phyloP scores from a whole-genome alignment of 371 early-diverging fungal species.

The Edhazardia aedis region DNA sequence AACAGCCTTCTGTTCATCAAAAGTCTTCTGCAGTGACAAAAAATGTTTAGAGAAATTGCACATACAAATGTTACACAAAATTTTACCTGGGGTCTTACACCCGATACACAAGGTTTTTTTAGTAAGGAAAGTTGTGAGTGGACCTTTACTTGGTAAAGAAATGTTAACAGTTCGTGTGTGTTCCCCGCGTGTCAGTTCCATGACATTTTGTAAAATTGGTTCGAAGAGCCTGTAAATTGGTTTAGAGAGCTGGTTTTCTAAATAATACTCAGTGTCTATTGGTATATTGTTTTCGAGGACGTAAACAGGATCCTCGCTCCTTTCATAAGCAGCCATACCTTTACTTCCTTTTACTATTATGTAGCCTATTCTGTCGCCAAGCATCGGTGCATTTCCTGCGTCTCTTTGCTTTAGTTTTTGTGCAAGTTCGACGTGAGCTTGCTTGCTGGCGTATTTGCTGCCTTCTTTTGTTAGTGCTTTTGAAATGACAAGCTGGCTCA shows the following conservation, averaged over 20 bases:
- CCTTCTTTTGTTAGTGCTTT: slow-evolving; percentile 76
- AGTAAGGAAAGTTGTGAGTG: slow-evolving; percentile 71
- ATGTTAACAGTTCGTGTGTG: slow-evolving; percentile 65
- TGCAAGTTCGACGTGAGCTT: slow-evolving; percentile 84
- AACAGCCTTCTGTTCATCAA: slow-evolving; percentile 56
- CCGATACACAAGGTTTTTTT: slow-evolving; percentile 69
- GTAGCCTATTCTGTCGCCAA: slow-evolving; percentile 97
- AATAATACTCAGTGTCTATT: slow-evolving; percentile 88
- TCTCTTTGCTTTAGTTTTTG: slow-evolving; percentile 84
- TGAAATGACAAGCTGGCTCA: slow-evolving; percentile 84
- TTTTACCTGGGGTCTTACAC: slow-evolving; percentile 64
- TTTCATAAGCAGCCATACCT: slow-evolving; percentile 70
- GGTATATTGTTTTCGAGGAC: slow-evolving; percentile 91
- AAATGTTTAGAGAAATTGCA: slow-evolving; percentile 59
- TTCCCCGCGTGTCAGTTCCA: slow-evolving; percentile 55
- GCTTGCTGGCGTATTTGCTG: slow-evolving; percentile 71
- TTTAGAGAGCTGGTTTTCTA: slow-evolving; percentile 87
- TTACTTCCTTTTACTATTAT: slow-evolving; percentile 75
- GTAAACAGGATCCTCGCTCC: slow-evolving; percentile 91
- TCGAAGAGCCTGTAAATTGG: slow-evolving; percentile 88
- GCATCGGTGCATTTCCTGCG: slow-evolving; percentile 68
- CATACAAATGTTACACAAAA: slow-evolving; percentile 50
- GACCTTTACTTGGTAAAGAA: slow-evolving; percentile 64
- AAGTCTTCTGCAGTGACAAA: slow-evolving; percentile 49
- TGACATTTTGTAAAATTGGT: slow-evolving; percentile 75